Conservation (phyloP, 371 early-diverging fungal genomes). For the Mucor saturninus region DNA sequence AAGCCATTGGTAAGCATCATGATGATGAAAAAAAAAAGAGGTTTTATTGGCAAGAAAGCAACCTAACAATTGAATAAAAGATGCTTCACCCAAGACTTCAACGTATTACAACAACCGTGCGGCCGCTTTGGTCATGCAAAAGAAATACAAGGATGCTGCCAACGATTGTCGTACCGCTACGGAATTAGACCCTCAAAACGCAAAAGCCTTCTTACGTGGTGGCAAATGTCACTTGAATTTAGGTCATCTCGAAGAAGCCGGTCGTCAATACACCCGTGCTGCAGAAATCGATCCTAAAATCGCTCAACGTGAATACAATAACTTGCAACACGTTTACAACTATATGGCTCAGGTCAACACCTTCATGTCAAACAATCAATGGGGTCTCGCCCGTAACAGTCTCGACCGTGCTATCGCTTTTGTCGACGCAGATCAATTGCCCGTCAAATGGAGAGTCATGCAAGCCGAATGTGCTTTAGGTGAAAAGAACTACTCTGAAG, state of each 20-base stretch:
- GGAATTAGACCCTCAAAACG: slow-evolving; percentile 63
- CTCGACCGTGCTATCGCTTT: slow-evolving; percentile 67
- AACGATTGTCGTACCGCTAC: slow-evolving; percentile 74
- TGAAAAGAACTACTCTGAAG: slow-evolving; percentile 71
- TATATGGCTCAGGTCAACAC: slow-evolving; percentile 63
- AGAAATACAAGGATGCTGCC: slow-evolving; percentile 67
- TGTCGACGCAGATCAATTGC: slow-evolving; percentile 61
- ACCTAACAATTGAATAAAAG: slow-evolving; percentile 45
- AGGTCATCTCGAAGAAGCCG: slow-evolving; percentile 64
- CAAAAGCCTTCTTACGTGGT: slow-evolving; percentile 75
- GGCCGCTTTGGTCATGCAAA: slow-evolving; percentile 79
- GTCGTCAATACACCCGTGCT: slow-evolving; percentile 49
- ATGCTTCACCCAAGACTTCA: slow-evolving; percentile 63
- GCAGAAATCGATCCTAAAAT: slow-evolving; percentile 52
- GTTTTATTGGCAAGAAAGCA: slow-evolving; percentile 30
- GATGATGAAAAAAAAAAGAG: slow-evolving; percentile 9
- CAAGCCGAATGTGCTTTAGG: slow-evolving; percentile 77
- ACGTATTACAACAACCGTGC: slow-evolving; percentile 84
- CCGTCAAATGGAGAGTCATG: slow-evolving; percentile 72
- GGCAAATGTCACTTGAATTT: slow-evolving; percentile 76
- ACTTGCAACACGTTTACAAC: slow-evolving; percentile 53
- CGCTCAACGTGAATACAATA: slow-evolving; percentile 54
- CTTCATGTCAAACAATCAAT: slow-evolving; percentile 62
- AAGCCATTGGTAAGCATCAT: slow-evolving; percentile 60
- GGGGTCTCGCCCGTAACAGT: slow-evolving; percentile 63